phyloP scores from a whole-genome alignment of 139 green algal genomes.

The Coelastrella sp. region DNA sequence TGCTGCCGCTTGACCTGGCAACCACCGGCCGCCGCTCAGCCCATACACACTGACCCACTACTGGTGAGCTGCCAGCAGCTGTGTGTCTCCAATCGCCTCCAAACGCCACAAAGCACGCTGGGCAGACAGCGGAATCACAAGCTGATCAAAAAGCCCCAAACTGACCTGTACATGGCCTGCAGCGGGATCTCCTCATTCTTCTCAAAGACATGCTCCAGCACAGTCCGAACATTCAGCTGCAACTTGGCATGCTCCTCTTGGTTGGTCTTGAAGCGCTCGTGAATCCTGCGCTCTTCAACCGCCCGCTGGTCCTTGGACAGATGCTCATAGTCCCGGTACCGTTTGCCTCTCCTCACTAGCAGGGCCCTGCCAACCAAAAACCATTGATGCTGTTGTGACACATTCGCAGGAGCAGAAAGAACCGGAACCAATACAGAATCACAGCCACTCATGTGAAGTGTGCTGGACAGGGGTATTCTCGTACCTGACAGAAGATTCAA shows the following conservation, averaged over 20 bases:
- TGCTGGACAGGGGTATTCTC: too few relatives aligned
- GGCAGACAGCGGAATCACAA: too few relatives aligned
- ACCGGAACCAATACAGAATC: too few relatives aligned
- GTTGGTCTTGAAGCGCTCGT: slow-evolving; percentile 47
- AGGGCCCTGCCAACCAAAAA: background rate
- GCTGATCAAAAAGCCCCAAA: too few relatives aligned
- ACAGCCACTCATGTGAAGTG: too few relatives aligned
- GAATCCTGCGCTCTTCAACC: background rate
- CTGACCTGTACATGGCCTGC: slow-evolving; percentile 59
- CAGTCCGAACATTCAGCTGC: slow-evolving; percentile 57
- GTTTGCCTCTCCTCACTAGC: slow-evolving; percentile 25
- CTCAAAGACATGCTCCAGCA: slow-evolving; percentile 77
- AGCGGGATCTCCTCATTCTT: slow-evolving; percentile 62
- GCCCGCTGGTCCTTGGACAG: background rate
- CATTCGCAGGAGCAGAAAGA: too few relatives aligned
- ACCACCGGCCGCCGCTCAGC: background rate
- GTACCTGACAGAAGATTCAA: too few relatives aligned
- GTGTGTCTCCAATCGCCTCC: too few relatives aligned
- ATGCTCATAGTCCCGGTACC: background rate
- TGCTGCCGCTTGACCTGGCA: too few relatives aligned
- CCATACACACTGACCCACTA: background rate
- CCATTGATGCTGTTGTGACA: too few relatives aligned
- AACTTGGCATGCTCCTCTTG: slow-evolving; percentile 62
- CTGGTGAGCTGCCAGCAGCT: background rate
- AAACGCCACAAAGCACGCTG: too few relatives aligned